A percentile compares a stretch with the other conserved stretches of the same genome.
Evolutionary conservation across 441 rosid species (phyloP).

Genomic region (Pelargonium citronellum): DNA sequence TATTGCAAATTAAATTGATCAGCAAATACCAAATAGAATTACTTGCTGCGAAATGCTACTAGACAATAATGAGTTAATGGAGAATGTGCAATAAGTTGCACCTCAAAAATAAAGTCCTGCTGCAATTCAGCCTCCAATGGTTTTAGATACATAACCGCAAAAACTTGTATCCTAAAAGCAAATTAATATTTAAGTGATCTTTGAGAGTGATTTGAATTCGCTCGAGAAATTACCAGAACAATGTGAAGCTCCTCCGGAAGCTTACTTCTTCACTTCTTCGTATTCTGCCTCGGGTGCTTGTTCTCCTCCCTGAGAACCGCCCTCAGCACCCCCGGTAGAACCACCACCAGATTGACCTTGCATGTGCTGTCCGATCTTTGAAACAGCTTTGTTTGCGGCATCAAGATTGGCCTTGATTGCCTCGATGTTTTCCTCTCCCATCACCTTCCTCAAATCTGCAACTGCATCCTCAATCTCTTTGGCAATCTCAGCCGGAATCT

Average conservation of each 20-base stretch:
- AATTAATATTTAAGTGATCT: no score
- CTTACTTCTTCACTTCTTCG: slow-evolving; percentile 92
- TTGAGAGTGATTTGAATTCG: no score
- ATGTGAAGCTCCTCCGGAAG: background rate
- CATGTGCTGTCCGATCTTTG: slow-evolving; percentile 92
- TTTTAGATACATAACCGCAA: no score
- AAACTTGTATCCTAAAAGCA: no score
- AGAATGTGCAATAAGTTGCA: no score
- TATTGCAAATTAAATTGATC: no score
- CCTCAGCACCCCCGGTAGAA: slow-evolving; percentile 29
- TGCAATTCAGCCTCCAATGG: no score
- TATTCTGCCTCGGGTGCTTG: slow-evolving; percentile 80
- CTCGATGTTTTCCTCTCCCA: slow-evolving; percentile 51
- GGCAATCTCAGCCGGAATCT: slow-evolving; percentile 64
- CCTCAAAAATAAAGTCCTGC: no score
- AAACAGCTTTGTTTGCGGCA: slow-evolving; percentile 74
- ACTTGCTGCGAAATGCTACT: no score
- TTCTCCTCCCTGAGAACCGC: slow-evolving; percentile 62
- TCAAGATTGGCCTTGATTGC: slow-evolving; percentile 77
- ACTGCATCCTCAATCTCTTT: slow-evolving; percentile 76
- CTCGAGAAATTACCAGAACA: no score
- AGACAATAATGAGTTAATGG: no score
- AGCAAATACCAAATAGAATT: no score
- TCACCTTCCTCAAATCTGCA: slow-evolving; percentile 51
- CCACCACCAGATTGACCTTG: slow-evolving; percentile 51